phyloP scores from a whole-genome alignment of 495 filamentous ascomycete species.

The Xylaria castorea region DNA sequence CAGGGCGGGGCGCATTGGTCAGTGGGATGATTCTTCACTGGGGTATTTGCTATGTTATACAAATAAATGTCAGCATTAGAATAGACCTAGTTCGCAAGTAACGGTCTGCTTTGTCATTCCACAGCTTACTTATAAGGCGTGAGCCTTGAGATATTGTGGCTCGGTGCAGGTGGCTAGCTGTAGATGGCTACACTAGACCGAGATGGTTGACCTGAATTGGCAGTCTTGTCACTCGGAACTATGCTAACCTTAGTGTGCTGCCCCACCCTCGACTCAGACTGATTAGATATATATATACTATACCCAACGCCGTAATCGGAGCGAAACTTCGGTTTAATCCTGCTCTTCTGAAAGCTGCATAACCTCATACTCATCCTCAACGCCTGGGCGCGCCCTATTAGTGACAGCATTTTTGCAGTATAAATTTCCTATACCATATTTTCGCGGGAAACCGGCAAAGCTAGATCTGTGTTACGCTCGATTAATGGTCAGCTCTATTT shows the following conservation, averaged over 20 bases:
- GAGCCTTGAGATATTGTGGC: not conserved
- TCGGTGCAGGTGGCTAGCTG: not conserved
- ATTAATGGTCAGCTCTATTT: not conserved
- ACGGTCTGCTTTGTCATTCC: not conserved
- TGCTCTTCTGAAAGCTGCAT: not conserved
- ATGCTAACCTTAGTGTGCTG: not conserved
- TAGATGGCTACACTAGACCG: not conserved
- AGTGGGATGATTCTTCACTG: not conserved
- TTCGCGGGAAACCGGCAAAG: not conserved
- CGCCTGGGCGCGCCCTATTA: constrained; percentile 4
- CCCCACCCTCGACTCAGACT: not conserved
- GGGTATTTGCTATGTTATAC: not conserved
- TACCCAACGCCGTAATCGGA: constrained; percentile 23
- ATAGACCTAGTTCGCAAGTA: not conserved
- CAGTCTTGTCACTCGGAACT: not conserved
- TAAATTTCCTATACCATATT: not conserved
- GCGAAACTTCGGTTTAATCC: not conserved
- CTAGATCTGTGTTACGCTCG: not conserved
- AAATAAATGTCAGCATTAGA: not conserved
- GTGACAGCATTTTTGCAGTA: not conserved
- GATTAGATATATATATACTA: not conserved
- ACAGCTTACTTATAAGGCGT: not conserved
- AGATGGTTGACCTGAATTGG: not conserved
- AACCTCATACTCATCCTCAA: not conserved
- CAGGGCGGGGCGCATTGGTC: not conserved